Percentiles rank a stretch among this genome's conserved stretches.
These are phyloP conservation scores for Exserohilum rostratum DNA, from an alignment of 2,329 filamentous ascomycete genomes.

Conservation along the genomic window DNA sequence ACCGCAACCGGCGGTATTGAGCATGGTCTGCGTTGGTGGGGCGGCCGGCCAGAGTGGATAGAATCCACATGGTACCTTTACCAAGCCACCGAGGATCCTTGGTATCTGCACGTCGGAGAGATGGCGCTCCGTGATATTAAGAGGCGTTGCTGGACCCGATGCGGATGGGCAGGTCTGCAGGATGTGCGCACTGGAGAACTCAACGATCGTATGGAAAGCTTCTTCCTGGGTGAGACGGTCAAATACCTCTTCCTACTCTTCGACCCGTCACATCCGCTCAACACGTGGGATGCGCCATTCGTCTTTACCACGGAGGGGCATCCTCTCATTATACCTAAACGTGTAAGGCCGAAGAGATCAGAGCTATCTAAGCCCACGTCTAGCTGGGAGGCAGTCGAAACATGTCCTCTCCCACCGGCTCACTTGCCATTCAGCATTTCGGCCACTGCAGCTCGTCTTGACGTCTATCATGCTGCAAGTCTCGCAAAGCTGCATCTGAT, in stretches of 20 bases:
- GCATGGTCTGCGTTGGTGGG: conserved; percentile 90
- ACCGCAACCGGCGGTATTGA: conserved; percentile 83
- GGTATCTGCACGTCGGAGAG: conserved; percentile 94
- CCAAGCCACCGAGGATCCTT: conserved; percentile 88
- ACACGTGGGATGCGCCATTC: conserved; percentile 82
- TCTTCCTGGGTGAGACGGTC: conserved; percentile 94
- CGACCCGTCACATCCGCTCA: conserved; percentile 83
- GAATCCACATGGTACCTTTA: conserved; percentile 98
- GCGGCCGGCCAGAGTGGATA: conserved; percentile 92
- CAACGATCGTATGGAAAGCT: conserved; percentile 97
- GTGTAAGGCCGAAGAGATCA: conserved; percentile 31
- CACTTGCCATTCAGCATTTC: conserved; percentile 74
- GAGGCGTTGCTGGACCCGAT: conserved; percentile 84
- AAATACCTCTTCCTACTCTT: conserved; percentile 96
- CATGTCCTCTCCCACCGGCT: conserved; percentile 69
- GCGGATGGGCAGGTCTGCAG: conserved; percentile 86
- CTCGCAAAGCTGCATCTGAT: conserved; percentile 82
- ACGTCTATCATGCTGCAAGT: conserved; percentile 88
- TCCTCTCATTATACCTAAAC: conserved; percentile 78
- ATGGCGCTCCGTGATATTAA: conserved; percentile 92
- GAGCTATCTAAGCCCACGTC: conserved; percentile 4
- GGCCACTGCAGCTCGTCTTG: conserved; percentile 75
- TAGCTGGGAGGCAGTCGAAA: conserved; percentile 50
- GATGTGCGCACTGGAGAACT: conserved; percentile 72
- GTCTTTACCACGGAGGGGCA: conserved; percentile 98